phyloP scores from a whole-genome alignment of 495 filamentous ascomycete genomes.

The Beverwykella pulmonaria region DNA sequence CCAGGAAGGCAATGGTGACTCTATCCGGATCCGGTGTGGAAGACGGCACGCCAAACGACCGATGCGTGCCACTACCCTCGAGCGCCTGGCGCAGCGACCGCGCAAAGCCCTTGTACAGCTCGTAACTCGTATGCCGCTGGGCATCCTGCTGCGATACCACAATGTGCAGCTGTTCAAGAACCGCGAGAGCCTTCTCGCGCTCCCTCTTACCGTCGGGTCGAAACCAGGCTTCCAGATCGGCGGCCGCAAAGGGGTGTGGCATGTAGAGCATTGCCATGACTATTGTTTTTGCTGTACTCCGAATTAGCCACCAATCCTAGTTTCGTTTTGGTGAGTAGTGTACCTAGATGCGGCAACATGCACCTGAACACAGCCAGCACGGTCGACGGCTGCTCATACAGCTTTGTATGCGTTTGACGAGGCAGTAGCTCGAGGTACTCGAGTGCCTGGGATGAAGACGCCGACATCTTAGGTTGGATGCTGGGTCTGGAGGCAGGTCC shows the following conservation, averaged over 20 bases:
- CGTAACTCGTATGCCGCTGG: constrained; percentile 64
- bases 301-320: neutral
- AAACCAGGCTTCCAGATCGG: constrained; percentile 84
- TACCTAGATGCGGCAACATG: constrained; percentile 92
- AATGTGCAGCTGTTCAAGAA: constrained; percentile 83
- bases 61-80: constrained; percentile 79
- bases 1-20: constrained; percentile 71
- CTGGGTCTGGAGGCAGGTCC: constrained; percentile 35
- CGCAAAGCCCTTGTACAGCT: constrained; percentile 74
- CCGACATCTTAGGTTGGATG: constrained; percentile 61
- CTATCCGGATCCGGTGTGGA: constrained; percentile 57
- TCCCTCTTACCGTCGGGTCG: constrained; percentile 64
- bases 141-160: constrained; percentile 61
- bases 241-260: constrained; percentile 69
- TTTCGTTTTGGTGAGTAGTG: constrained; percentile 26
- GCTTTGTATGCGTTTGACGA: constrained; percentile 79
- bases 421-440: constrained; percentile 90
- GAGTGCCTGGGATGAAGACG: constrained; percentile 66
- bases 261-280: constrained; percentile 94
- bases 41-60: constrained; percentile 86
- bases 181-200: constrained; percentile 77
- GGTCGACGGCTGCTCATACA: constrained; percentile 95
- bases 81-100: constrained; percentile 78
- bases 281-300: constrained; percentile 77
- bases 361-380: constrained; percentile 94